These are phyloP conservation scores for Pholiota adiposa DNA, from an alignment of 1,284 basidiomycete species.

Conservation along the genomic window DNA sequence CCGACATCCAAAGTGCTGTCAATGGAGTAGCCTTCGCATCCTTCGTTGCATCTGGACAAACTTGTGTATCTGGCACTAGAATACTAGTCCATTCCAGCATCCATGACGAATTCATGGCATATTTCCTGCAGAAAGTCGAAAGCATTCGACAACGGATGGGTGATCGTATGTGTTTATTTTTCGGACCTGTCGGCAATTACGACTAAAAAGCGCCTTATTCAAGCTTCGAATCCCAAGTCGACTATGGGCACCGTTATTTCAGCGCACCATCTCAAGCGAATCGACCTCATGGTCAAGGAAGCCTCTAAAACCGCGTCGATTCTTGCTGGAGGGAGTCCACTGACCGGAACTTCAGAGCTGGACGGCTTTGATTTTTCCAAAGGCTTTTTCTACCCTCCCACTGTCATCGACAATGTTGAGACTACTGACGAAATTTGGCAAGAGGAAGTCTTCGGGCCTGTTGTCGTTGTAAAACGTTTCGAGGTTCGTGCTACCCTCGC, in stretches of 20 bases:
- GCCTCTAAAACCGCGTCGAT: constrained; percentile 47
- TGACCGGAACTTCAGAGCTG: constrained; percentile 61
- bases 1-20: constrained; percentile 68
- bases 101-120: constrained; percentile 67
- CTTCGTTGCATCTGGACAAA: constrained; percentile 85
- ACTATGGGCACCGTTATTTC: constrained; percentile 83
- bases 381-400: constrained; percentile 80
- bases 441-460: constrained; percentile 83
- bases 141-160: constrained; percentile 74
- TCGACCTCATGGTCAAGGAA: constrained; percentile 58
- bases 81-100: constrained; percentile 71
- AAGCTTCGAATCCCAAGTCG: constrained; percentile 70
- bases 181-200: not conserved
- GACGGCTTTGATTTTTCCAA: constrained; percentile 70
- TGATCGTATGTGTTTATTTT: constrained; percentile 54
- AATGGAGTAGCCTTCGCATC: constrained; percentile 83
- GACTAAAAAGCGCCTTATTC: not conserved
- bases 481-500: constrained; percentile 43
- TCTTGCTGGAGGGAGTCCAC: constrained; percentile 65
- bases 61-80: constrained; percentile 80
- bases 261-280: constrained; percentile 60
- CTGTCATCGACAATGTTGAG: constrained; percentile 66
- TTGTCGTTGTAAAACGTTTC: constrained; percentile 72
- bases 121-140: constrained; percentile 64
- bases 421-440: constrained; percentile 71